Conservation (phyloP, 192 early-diverging fungal species). For the Lobulomyces angularis region DNA sequence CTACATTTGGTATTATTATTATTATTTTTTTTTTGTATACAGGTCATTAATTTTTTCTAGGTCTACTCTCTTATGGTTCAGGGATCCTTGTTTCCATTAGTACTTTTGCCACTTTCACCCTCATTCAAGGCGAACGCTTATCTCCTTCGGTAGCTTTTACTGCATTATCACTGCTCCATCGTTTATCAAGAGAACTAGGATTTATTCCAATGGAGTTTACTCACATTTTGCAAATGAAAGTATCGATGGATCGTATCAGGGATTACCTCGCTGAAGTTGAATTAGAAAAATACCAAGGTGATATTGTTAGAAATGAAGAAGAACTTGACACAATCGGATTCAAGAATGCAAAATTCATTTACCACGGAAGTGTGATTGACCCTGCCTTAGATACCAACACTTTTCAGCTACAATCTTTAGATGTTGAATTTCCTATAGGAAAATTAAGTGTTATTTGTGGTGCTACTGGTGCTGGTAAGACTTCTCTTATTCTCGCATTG, state of each 20-base stretch:
- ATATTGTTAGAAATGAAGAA: constrained; percentile 15
- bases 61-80: constrained; percentile 12
- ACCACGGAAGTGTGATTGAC: constrained; percentile 6
- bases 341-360: constrained; percentile 46
- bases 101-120: constrained; percentile 46
- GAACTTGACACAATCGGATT: constrained; percentile 56
- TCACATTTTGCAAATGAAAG: constrained; percentile 33
- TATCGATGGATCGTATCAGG: constrained; percentile 49
- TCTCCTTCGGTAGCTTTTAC: constrained; percentile 58
- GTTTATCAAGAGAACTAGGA: constrained; percentile 26
- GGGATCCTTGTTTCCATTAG: constrained; percentile 42
- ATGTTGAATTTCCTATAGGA: not conserved
- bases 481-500: constrained; percentile 60
- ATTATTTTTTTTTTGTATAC: not conserved
- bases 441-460: not conserved
- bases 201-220: constrained; percentile 36
- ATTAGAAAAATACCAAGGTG: constrained; percentile 27
- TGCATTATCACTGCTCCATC: constrained; percentile 40
- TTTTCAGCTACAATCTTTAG: not conserved
- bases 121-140: constrained; percentile 39
- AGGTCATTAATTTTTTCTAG: not conserved
- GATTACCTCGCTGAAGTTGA: constrained; percentile 64
- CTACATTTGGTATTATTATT: constrained; percentile 10
- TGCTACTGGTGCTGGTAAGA: constrained; percentile 12
- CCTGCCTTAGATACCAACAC: constrained; percentile 3